Base-by-base conservation (phyloP, 805 yeast species). In the Nakazawaea molendinolei region DNA sequence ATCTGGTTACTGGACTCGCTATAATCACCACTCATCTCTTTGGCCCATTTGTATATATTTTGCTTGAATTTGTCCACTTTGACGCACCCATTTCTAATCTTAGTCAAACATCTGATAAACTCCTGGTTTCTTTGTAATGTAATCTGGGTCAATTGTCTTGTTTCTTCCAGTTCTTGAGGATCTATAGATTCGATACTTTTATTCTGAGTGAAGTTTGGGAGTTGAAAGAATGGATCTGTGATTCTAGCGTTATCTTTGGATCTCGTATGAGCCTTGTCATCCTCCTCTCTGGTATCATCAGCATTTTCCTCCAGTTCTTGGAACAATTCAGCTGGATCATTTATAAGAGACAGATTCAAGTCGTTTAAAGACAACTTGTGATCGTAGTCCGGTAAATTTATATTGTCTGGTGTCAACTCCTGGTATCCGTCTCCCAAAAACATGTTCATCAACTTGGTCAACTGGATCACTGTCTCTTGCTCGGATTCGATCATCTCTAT, bases 351-450 rank as follows among this genome's bases (percentile, higher is more conserved):
- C 35, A 40, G 51, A 22, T 47, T 53, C 27, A 55, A 39, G 38
- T 58, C 60, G 21, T 42, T 34, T 16, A 41, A 30, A 13, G 46
- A 18, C 30, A 80, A 55, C 22, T 78, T 74, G 48, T 81, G 87
- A 49, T 85, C 84, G 50, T 84, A 84, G 19, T 60, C 66, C 2
- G 86, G 81, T 23, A 87, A 63, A 17, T 76, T 72, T 56, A 89
- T 55, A 32, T 75, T 73, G 16, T 72, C 75, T 23, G 84, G 85
- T 15, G 76, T 62, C 26, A 81, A 58, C 38, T 76, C 76, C 29
- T 66, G 66, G 44, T 94, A 83, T 52, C 86, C 90, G 52, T 90
- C 97, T 4, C 97, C 96, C 33, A 90, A 65, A 46, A 90, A 76
- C 1, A 83, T 78, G 43, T 80, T 84, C 58, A 92, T 68, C 30